A percentile compares a stretch with the other conserved stretches of the same genome.
Evolutionary conservation across 306 rosid genomes (phyloP).

Genomic region (Biancaea sappan): DNA sequence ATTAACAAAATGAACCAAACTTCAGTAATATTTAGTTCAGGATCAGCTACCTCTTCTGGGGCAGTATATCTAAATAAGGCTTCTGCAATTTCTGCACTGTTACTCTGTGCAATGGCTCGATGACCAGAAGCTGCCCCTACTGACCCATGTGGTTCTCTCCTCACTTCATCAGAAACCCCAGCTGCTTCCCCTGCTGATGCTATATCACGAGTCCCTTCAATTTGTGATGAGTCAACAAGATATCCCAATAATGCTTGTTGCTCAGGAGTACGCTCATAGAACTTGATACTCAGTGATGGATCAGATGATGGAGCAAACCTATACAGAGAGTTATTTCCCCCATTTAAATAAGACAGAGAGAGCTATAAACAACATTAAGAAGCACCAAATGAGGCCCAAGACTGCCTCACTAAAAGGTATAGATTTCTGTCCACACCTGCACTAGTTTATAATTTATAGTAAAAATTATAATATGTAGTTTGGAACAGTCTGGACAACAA

Average conservation of each 20-base stretch:
- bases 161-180: constrained; percentile 45
- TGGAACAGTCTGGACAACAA: not conserved
- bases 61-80: constrained; percentile 86
- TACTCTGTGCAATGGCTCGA: constrained; percentile 93
- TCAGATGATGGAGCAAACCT: constrained; percentile 91
- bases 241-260: constrained; percentile 87
- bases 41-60: constrained; percentile 81
- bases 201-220: constrained; percentile 43
- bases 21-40: constrained; percentile 3
- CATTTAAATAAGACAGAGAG: constrained; percentile 23
- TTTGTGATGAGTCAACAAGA: constrained; percentile 54
- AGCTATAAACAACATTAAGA: constrained; percentile 5
- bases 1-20: not conserved
- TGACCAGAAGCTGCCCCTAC: constrained; percentile 89
- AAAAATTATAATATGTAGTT: not conserved
- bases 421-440: constrained; percentile 3
- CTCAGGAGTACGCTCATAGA: constrained; percentile 86
- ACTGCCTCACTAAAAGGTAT: constrained; percentile 6
- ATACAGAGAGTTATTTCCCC: constrained; percentile 11
- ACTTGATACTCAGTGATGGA: constrained; percentile 75
- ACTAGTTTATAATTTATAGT: not conserved
- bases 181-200: constrained; percentile 40
- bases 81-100: constrained; percentile 78
- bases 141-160: constrained; percentile 76
- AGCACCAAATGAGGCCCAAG: constrained; percentile 18